These are phyloP conservation scores for Dillenia suffruticosa DNA, from an alignment of 164 flowering plant species.

Conservation along the genomic window DNA sequence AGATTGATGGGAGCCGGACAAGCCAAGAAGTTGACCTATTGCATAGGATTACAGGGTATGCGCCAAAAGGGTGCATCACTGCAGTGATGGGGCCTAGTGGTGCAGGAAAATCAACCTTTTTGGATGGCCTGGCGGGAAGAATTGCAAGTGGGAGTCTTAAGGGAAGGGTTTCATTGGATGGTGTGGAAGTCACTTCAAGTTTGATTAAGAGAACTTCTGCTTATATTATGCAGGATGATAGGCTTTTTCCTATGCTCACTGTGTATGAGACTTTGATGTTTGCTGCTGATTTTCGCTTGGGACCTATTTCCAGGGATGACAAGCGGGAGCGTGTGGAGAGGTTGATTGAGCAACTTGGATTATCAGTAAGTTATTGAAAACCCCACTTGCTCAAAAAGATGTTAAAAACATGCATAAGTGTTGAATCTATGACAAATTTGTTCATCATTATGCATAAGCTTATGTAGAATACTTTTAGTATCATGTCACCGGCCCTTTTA, in stretches of 20 bases:
- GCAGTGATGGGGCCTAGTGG: conserved; percentile 86
- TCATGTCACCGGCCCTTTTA: too few relatives aligned
- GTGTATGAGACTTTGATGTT: conserved; percentile 72
- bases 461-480: too few relatives aligned
- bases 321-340: conserved; percentile 57
- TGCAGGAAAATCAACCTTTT: conserved; percentile 68
- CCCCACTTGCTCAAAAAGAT: background rate
- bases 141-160: conserved; percentile 71
- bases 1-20: conserved; percentile 44
- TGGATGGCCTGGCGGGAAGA: conserved; percentile 68
- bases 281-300: conserved; percentile 70
- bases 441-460: too few relatives aligned
- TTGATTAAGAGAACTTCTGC: conserved; percentile 67
- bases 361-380: conserved; percentile 32
- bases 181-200: conserved; percentile 44
- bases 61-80: conserved; percentile 59
- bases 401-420: background rate
- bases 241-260: conserved; percentile 71
- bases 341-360: conserved; percentile 66
- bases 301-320: conserved; percentile 32
- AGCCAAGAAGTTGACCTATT: conserved; percentile 52
- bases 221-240: conserved; percentile 75
- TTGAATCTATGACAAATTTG: too few relatives aligned
- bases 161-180: conserved; percentile 56
- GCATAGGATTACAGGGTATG: conserved; percentile 59